Evolutionary conservation across 495 filamentous ascomycete genomes (phyloP).

Genomic region (Xylaria palmicola): DNA sequence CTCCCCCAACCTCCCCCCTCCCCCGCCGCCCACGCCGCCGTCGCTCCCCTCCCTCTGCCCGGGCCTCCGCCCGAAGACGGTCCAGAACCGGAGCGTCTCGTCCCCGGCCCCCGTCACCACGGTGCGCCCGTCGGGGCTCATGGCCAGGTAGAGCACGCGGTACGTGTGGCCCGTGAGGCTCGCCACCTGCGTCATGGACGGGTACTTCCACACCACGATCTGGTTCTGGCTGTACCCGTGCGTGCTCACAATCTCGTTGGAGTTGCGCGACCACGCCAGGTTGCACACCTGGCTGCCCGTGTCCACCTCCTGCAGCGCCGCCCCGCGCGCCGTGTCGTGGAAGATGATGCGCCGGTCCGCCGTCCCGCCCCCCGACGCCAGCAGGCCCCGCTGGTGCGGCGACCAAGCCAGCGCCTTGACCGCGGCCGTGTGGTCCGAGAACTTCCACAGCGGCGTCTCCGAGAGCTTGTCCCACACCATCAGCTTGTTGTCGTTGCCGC

Average conservation of each 20-base stretch:
- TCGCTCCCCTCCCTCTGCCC: conserved; percentile 52
- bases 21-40: conserved; percentile 47
- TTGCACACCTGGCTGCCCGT: conserved; percentile 98
- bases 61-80: conserved; percentile 73
- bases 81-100: conserved; percentile 96
- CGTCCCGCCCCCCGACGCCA: conserved; percentile 95
- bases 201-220: conserved; percentile 99
- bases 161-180: conserved; percentile 95
- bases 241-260: conserved; percentile 93
- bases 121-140: conserved; percentile 91
- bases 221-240: conserved; percentile 98
- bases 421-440: conserved; percentile 87
- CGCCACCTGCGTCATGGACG: conserved; percentile 92
- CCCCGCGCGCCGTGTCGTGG: conserved; percentile 85
- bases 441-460: conserved; percentile 85
- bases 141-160: conserved; percentile 90
- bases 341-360: conserved; percentile 96
- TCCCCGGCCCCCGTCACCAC: conserved; percentile 96
- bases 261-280: conserved; percentile 91
- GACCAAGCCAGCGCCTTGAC: conserved; percentile 99
- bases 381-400: conserved; percentile 86
- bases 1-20: conserved; percentile 59
- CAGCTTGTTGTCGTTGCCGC: conserved; percentile 97
- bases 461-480: conserved; percentile 96
- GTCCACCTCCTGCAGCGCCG: conserved; percentile 79